Evolutionary conservation across 768 basidiomycete species (phyloP).

Genomic region (Tubosaeta brunneosetosa): DNA sequence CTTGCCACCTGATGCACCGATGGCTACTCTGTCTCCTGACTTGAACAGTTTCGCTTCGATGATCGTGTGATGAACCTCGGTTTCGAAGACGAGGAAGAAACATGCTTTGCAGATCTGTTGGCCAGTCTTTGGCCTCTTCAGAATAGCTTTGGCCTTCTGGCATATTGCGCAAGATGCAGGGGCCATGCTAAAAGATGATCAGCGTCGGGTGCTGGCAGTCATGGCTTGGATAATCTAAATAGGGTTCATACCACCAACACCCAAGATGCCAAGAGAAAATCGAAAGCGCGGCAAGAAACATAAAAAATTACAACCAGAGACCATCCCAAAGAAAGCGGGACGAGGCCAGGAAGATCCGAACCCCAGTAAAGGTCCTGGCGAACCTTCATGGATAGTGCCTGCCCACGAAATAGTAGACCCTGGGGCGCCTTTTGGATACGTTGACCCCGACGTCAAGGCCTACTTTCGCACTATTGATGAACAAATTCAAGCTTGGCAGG

Average conservation of each 20-base stretch:
- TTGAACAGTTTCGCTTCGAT: conserved; percentile 77
- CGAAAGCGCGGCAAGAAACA: conserved; percentile 76
- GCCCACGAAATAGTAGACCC: conserved; percentile 35
- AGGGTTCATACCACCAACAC: background rate
- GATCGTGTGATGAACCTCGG: conserved; percentile 96
- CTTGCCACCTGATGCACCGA: conserved; percentile 98
- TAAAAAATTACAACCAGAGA: conserved; percentile 42
- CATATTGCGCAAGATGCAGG: conserved; percentile 78
- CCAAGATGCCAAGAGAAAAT: conserved; percentile 65
- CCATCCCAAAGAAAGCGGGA: background rate
- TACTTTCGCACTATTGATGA: conserved; percentile 88
- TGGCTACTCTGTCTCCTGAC: conserved; percentile 88
- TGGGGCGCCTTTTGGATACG: conserved; percentile 85
- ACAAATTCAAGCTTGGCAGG: conserved; percentile 85
- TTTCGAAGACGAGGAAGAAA: conserved; percentile 97
- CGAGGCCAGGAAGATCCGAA: conserved; percentile 4
- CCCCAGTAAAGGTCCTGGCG: conserved; percentile 23
- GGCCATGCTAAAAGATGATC: conserved; percentile 49
- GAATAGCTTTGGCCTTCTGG: conserved; percentile 69
- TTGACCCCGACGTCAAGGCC: conserved; percentile 86
- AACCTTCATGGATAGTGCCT: conserved; percentile 70
- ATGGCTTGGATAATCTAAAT: background rate
- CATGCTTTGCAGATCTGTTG: conserved; percentile 96
- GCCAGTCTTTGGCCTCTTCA: conserved; percentile 94
- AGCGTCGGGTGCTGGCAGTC: background rate